Evolutionary conservation across 176 grass and related monocot genomes (phyloP), one percentile per base, ranked within the genome.

Genomic region (Bolboschoenus planiculmis): DNA sequence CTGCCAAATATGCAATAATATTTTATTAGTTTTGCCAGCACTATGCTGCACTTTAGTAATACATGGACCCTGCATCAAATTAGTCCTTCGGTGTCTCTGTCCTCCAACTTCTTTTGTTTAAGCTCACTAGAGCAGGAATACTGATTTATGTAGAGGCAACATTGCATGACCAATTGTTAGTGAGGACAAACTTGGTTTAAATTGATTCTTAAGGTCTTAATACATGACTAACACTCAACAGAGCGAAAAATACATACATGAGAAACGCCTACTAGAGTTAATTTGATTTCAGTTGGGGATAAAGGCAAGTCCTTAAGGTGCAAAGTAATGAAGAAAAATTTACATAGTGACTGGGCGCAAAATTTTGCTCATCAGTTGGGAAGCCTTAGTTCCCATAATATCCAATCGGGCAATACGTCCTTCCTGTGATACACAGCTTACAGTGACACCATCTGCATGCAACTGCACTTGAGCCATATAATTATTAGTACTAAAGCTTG

Each of bases 381-480:
- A 92, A 84, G 90, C 92, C 57, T 88, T 91, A 54, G 70, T 48
- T 62, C 95, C 95, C 78, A 88, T 88, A 74, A 97, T 82, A 89
- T 97, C 92, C 72, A 97, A 84, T 81, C 85, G 90, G 83, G 84
- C 90, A 86, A 97, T 63, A 74, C 92, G 83, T 53, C 92, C 95
- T 83, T 94, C 92, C 59, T 87, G 82, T 62, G 87, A 56, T 46
- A 48, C 70, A 87, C 87, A 94, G 30, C 81, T 90, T 20, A 94
- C 81, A 50, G 71, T 50, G 4, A 2, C 13, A 16, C 43, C 44
- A 75, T 31, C 23, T 0, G 43, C 42, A 75, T 29, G 24, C 71
- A 30, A 8, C 71, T 75, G 71, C 13, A 8, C 21, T 31, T 27
- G 31, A 48, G 64, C 16, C 14, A 13, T 13, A 75, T 48, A 31